Base-by-base conservation (phyloP, 1,139 yeast species). In the Candida labiduridarum region DNA sequence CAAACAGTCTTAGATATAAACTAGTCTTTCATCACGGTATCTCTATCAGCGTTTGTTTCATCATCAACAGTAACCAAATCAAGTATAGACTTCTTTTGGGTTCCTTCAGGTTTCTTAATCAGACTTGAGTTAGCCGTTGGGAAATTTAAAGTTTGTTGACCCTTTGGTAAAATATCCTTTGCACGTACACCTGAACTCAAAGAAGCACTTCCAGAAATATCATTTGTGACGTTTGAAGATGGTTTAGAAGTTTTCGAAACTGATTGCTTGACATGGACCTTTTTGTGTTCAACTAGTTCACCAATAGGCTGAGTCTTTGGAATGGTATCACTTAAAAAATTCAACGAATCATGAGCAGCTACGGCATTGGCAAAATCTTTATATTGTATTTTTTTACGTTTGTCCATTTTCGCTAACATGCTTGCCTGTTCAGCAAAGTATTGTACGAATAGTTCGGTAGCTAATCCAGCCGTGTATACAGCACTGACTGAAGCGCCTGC, bases 381-480 rank as follows among this genome's bases (percentile, higher is more conserved):
- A 66, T 91, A 91, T 46, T 76, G 78, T 25, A 89, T 69, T 58
- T 85, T 86, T 71, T 87, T 86, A 48, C 96, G 74, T 56, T 84
- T 83, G 35, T 85, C 90, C 50, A 84, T 74, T 57, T 84, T 81
- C 16, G 96, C 89, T 44, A 79, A 72, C 49, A 87, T 72, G 29
- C 85, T 72, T 0, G 96, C 94, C 60, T 89, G 95, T 65, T 88
- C 96, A 0, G 91, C 81, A 49, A 92, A 74, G 59, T 87, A 83
- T 66, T 87, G 89, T 14, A 91, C 80, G 65, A 92, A 92, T 46
- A 89, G 70, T 61, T 92, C 97, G 0, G 97, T 87, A 5, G 97
- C 96, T 44, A 89, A 81, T 0, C 96, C 95, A 2, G 94, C 79
- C 12, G 96, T 85, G 60, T 86, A 88, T 12, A 88, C 89, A 0